Evolutionary conservation across 148 eudicot species (phyloP).

Genomic region (Chenopodium quinoa): DNA sequence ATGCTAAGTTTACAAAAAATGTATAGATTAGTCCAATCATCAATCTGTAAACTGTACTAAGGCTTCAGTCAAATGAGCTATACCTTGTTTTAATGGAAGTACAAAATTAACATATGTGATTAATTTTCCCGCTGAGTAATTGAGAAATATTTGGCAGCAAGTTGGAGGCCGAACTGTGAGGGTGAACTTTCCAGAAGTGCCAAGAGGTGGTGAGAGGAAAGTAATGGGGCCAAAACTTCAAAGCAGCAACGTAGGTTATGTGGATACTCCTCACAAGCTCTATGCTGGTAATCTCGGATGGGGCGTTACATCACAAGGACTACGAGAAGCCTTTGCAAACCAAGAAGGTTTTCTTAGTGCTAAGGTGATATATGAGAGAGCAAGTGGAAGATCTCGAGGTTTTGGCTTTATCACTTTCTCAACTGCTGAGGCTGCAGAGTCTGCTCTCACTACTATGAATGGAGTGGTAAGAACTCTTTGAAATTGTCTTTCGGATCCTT

Average conservation of each 20-base stretch:
- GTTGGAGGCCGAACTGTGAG: conserved; percentile 78
- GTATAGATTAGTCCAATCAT: neutral
- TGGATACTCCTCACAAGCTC: conserved; percentile 81
- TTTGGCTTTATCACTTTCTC: conserved; percentile 79
- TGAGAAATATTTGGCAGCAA: conserved; percentile 44
- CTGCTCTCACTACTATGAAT: conserved; percentile 70
- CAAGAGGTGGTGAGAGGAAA: conserved; percentile 84
- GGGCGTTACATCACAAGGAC: conserved; percentile 65
- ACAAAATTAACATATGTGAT: neutral
- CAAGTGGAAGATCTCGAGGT: conserved; percentile 75
- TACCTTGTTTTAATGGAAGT: neutral
- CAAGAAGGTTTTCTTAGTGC: conserved; percentile 73
- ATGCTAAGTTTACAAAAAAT: too few species aligned
- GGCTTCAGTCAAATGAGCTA: too few species aligned
- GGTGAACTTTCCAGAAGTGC: conserved; percentile 96
- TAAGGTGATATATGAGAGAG: conserved; percentile 76
- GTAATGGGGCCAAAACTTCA: conserved; percentile 57
- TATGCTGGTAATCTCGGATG: conserved; percentile 87
- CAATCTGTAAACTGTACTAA: neutral
- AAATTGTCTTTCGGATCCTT: neutral
- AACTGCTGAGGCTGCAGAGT: conserved; percentile 58
- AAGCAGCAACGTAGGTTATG: conserved; percentile 48
- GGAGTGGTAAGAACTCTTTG: conserved; percentile 55
- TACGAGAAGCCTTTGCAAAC: conserved; percentile 56
- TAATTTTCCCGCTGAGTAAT: neutral